Percentiles rank a stretch among this genome's conserved stretches.
These are phyloP conservation scores for Rhododendron vialii DNA, from an alignment of 148 eudicot species.

Conservation along the genomic window DNA sequence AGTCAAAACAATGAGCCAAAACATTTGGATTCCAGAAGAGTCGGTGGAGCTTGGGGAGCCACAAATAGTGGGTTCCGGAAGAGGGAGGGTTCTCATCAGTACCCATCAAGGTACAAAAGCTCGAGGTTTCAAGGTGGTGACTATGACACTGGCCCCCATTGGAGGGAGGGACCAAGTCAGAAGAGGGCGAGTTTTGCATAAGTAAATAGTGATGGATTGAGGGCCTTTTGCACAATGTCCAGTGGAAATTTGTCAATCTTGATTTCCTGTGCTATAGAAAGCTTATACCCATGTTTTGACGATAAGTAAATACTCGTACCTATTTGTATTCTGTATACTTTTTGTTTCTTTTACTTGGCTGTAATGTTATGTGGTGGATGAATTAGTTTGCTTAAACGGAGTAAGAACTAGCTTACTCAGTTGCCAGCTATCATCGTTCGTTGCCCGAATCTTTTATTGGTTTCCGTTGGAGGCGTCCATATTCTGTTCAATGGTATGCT, in stretches of 20 bases:
- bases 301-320: background rate
- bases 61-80: constrained; percentile 32
- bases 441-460: background rate
- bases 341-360: constrained; percentile 1
- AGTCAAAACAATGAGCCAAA: constrained; percentile 15
- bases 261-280: background rate
- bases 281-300: background rate
- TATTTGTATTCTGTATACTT: background rate
- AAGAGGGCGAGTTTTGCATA: constrained; percentile 37
- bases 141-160: constrained; percentile 22
- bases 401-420: background rate
- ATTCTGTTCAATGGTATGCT: constrained; percentile 7
- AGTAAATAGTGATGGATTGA: background rate
- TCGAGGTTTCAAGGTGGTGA: constrained; percentile 37
- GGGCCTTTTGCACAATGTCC: background rate
- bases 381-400: background rate
- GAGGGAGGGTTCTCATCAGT: constrained; percentile 47
- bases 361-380: background rate
- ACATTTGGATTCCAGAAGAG: constrained; percentile 21
- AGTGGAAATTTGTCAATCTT: constrained; percentile 1
- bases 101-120: constrained; percentile 34
- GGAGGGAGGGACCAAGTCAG: constrained; percentile 32
- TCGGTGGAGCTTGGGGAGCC: constrained; percentile 25
- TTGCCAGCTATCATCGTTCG: background rate
- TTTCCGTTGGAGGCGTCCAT: background rate